Evolutionary conservation across 805 yeast species (phyloP).

Genomic region (Suhomyces sp.): DNA sequence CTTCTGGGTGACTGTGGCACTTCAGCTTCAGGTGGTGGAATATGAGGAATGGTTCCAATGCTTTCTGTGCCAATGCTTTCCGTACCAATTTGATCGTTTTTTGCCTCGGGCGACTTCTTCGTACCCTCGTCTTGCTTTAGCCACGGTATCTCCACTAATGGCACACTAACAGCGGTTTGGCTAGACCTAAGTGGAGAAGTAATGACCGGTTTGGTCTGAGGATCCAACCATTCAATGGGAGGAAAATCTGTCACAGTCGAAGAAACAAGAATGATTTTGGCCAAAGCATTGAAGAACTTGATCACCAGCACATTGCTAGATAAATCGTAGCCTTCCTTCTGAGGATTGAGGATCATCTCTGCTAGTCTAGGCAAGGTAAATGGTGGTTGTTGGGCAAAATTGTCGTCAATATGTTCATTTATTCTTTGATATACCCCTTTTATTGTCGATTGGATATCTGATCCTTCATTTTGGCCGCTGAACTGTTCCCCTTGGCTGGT

Average conservation of each 20-base stretch:
- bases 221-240: constrained; percentile 1
- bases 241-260: constrained; percentile 26
- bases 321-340: constrained; percentile 29
- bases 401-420: constrained; percentile 28
- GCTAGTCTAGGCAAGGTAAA: constrained; percentile 49
- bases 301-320: constrained; percentile 24
- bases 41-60: neutral
- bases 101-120: constrained; percentile 9
- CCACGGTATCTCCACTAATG: constrained; percentile 31
- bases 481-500: constrained; percentile 1
- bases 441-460: constrained; percentile 6
- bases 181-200: constrained; percentile 4
- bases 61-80: neutral
- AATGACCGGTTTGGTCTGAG: neutral
- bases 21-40: neutral
- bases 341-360: constrained; percentile 46
- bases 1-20: constrained; percentile 1
- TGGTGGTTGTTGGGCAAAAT: constrained; percentile 39
- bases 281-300: constrained; percentile 47
- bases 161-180: constrained; percentile 13
- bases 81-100: too few species aligned
- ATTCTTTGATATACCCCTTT: constrained; percentile 17
- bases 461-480: constrained; percentile 9
- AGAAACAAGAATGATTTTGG: constrained; percentile 28
- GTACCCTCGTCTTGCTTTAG: constrained; percentile 15